Base-by-base conservation (phyloP, 305 asterid genomes). In the Coffea humblotiana region DNA sequence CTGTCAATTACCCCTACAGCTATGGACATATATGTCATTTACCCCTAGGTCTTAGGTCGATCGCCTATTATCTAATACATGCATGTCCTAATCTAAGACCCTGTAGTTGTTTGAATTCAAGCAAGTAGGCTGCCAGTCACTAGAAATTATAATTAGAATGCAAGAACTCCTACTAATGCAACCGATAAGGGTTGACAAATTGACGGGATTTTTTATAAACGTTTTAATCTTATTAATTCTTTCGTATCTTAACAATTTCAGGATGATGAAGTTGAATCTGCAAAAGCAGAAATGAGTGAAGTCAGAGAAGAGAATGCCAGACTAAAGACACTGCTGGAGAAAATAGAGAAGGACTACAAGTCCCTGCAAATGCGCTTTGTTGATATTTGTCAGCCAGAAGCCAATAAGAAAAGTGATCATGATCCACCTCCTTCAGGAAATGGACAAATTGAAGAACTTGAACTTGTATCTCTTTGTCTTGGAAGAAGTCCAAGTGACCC, bases 401-500 rank as follows among this genome's bases (percentile, higher is more conserved):
- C 81, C 23, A 70, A 70, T 45, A 81, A 82, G 19, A 77, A 64
- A 51, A 83, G 75, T 14, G 65, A 45, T 47, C 43, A 13, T n/a
- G 27, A 51, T 58, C 78, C 32, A 49, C 54, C 21, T 77, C 54
- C 64, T 61, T 61, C n/a, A 71, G 40, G 45, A 16, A 7, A 23
- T 76, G 80, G 78, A 23, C 66, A 71, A 2, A 3, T 15, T 9
- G 81, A 74, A 66, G 81, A 76, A 40, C 64, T 52, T 56, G 97
- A 92, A 23, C 90, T 91, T 1, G 92, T 94, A 21, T 92, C 91
- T n/a, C 97, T 93, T 83, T 86, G 91, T 54, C 93, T 94, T 0
- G 98, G 98, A 79, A 85, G 81, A 18, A 87, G 82, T 66, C 83
- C 85, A 23, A 75, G 77, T 32, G 86, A 81, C 4, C 79, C 81